Evolutionary conservation across 495 filamentous ascomycete species (phyloP).

Genomic region (Hypoxylon cercidicola): DNA sequence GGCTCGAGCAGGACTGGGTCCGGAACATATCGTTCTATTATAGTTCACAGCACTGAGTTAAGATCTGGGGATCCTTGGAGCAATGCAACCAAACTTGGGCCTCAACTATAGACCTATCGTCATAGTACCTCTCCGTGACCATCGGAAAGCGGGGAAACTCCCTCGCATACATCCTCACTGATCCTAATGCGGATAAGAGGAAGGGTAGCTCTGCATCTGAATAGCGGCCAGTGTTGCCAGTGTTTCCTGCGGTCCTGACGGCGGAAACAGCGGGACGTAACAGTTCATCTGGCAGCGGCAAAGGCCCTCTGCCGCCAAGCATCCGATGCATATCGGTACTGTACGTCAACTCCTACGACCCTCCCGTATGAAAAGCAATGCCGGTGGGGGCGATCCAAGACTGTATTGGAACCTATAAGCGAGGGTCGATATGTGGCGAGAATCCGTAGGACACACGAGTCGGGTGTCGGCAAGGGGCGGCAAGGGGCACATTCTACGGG

Average conservation of each 20-base stretch:
- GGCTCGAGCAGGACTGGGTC: background rate
- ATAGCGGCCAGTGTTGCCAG: constrained; percentile 5
- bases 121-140: constrained; percentile 6
- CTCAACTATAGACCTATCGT: constrained; percentile 4
- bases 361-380: constrained; percentile 14
- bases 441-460: constrained; percentile 2
- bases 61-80: constrained; percentile 10
- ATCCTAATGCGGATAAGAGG: constrained; percentile 2
- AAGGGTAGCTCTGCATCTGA: constrained; percentile 6
- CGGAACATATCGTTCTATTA: constrained; percentile 8
- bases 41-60: constrained; percentile 20
- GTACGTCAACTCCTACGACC: constrained; percentile 15
- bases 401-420: constrained; percentile 1
- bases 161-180: constrained; percentile 5
- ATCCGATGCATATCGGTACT: constrained; percentile 34
- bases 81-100: constrained; percentile 8
- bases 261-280: constrained; percentile 35
- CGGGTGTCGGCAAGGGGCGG: constrained; percentile 9
- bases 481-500: constrained; percentile 13
- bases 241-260: background rate
- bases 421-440: constrained; percentile 22
- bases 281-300: constrained; percentile 8
- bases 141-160: constrained; percentile 16
- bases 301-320: constrained; percentile 25
- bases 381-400: constrained; percentile 8